Conservation (phyloP, 169 alveolate genomes). For the Cyclospora cayetanensis region DNA sequence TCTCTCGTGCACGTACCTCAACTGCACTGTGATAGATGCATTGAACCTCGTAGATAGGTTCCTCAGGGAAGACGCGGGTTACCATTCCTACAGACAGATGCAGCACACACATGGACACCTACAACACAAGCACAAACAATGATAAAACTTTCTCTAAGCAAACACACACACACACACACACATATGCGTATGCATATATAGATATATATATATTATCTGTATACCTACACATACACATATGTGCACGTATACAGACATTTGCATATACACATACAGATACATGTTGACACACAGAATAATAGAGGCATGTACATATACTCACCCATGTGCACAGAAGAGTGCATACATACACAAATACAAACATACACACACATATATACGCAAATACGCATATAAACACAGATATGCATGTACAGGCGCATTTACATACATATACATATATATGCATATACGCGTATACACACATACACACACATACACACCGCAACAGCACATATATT, state of each 20-base stretch:
- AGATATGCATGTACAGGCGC: background rate
- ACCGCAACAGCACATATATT: background rate
- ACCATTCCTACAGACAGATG: slow-evolving; percentile 33
- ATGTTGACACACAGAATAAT: background rate
- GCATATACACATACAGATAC: background rate
- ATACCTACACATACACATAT: background rate
- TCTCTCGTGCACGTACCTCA: background rate
- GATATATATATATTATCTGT: too few relatives aligned
- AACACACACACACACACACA: background rate
- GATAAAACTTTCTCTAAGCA: too few relatives aligned
- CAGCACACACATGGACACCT: too few relatives aligned
- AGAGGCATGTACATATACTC: background rate
- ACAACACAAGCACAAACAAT: too few relatives aligned
- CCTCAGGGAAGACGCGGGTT: background rate
- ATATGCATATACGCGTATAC: background rate
- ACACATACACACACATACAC: background rate
- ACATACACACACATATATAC: background rate
- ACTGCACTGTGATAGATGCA: slow-evolving; percentile 28
- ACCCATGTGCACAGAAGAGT: background rate
- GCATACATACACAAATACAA: background rate
- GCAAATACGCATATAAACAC: background rate
- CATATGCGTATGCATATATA: too few relatives aligned
- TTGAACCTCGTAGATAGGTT: slow-evolving; percentile 39
- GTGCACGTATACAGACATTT: background rate
- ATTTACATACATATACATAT: background rate